A percentile compares a stretch with the other conserved stretches of the same genome.
phyloP scores from a whole-genome alignment of 202 grass and related monocot species.

The Dendrocalamus latiflorus region DNA sequence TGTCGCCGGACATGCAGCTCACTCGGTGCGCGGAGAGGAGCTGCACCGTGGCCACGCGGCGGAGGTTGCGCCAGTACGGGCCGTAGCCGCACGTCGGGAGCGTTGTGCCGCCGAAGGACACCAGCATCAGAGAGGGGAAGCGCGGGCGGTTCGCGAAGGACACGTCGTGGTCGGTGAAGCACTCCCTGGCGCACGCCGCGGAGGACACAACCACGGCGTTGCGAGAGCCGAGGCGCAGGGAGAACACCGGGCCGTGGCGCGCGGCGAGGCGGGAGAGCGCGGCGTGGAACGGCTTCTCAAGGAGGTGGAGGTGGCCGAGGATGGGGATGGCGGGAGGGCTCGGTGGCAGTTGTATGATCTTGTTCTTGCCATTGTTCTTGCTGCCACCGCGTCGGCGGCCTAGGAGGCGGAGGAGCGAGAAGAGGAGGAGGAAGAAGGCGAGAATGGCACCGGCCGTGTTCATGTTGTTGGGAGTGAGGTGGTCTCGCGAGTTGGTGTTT shows the following conservation, averaged over 20 bases:
- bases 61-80: conserved; percentile 47
- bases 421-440: background rate
- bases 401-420: background rate
- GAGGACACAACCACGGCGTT: conserved; percentile 45
- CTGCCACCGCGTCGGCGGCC: background rate
- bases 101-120: background rate
- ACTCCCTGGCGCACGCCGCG: conserved; percentile 34
- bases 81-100: conserved; percentile 16
- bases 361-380: background rate
- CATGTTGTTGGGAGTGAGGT: background rate
- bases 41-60: conserved; percentile 40
- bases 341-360: background rate
- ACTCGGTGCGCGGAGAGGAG: conserved; percentile 52
- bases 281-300: conserved; percentile 35
- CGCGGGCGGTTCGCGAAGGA: conserved; percentile 36
- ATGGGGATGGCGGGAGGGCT: conserved; percentile 39
- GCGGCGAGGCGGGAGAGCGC: conserved; percentile 17
- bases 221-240: conserved; percentile 37
- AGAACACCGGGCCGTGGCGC: conserved; percentile 25
- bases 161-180: conserved; percentile 55
- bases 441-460: background rate
- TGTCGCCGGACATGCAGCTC: background rate
- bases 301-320: conserved; percentile 56
- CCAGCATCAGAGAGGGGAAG: background rate
- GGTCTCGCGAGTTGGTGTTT: background rate